Conservation (phyloP, 1,139 yeast species). For the Kodamaea sp. region DNA sequence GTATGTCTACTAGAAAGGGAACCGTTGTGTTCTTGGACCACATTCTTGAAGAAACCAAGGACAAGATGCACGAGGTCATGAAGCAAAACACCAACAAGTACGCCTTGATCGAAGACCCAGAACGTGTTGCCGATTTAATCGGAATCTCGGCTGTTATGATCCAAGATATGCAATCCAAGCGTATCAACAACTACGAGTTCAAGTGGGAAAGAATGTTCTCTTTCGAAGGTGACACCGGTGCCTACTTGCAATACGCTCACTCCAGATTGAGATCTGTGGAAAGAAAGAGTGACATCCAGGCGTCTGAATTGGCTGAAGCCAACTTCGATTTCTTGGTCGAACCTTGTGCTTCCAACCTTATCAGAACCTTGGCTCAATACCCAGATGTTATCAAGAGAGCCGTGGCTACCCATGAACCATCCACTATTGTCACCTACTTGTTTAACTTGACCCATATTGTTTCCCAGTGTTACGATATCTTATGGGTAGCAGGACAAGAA, state of each 20-base stretch:
- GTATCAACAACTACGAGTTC: conserved; percentile 93
- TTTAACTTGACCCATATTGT: conserved; percentile 92
- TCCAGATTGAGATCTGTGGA: conserved; percentile 94
- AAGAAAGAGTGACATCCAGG: conserved; percentile 68
- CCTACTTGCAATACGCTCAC: conserved; percentile 97
- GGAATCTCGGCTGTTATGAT: conserved; percentile 99
- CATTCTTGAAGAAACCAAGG: conserved; percentile 91
- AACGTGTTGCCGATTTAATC: conserved; percentile 89
- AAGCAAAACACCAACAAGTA: conserved; percentile 88
- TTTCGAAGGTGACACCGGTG: conserved; percentile 99
- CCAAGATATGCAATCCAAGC: conserved; percentile 98
- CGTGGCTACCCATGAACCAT: conserved; percentile 83
- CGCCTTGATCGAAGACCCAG: conserved; percentile 93
- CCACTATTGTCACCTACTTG: conserved; percentile 90
- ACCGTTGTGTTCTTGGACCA: conserved; percentile 96
- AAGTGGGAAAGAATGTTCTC: conserved; percentile 99
- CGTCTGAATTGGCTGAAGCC: conserved; percentile 54
- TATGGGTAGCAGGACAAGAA: conserved; percentile 98
- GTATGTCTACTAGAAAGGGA: conserved; percentile 98
- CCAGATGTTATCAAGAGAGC: conserved; percentile 91
- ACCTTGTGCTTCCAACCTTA: conserved; percentile 69
- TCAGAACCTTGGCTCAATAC: conserved; percentile 83
- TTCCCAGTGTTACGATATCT: conserved; percentile 89
- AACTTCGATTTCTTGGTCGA: conserved; percentile 73
- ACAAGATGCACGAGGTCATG: conserved; percentile 97